Evolutionary conservation across 768 basidiomycete species (phyloP).

Genomic region (Mycena floridula): DNA sequence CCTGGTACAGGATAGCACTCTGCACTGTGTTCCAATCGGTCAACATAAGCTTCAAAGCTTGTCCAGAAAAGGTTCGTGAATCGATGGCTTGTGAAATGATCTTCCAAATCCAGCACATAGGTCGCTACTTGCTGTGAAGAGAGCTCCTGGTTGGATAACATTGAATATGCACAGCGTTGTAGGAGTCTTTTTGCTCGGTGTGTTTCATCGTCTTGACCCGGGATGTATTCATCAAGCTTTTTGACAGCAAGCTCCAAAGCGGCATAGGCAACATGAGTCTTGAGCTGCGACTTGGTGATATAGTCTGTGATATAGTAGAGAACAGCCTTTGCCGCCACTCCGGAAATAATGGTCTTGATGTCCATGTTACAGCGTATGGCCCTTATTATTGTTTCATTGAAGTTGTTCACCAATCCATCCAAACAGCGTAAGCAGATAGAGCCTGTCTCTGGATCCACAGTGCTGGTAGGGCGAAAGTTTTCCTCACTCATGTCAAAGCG

Average conservation of each 20-base stretch:
- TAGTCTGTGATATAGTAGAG: conserved; percentile 28
- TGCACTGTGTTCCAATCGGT: not conserved
- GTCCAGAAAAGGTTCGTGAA: conserved; percentile 10
- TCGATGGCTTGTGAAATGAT: conserved; percentile 20
- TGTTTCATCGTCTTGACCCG: not conserved
- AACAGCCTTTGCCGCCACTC: conserved; percentile 20
- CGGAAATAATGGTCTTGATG: conserved; percentile 20
- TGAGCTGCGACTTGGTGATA: conserved; percentile 23
- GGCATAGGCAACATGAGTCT: conserved; percentile 18
- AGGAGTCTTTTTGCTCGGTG: conserved; percentile 13
- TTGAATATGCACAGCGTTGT: conserved; percentile 15
- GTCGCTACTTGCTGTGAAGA: conserved; percentile 17
- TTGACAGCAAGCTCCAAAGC: conserved; percentile 16
- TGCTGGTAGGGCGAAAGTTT: not conserved
- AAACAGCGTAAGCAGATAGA: conserved; percentile 14
- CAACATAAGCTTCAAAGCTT: not conserved
- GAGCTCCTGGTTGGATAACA: conserved; percentile 18
- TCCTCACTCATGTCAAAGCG: conserved; percentile 11
- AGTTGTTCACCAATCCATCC: conserved; percentile 22
- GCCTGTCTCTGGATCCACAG: conserved; percentile 13
- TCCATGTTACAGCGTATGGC: not conserved
- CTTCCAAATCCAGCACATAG: conserved; percentile 14
- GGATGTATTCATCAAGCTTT: conserved; percentile 9
- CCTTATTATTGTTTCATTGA: conserved; percentile 17
- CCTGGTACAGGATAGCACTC: not conserved